A percentile compares a stretch with the other conserved stretches of the same genome.
These are phyloP conservation scores for Dothideomycetes sp. DNA, from an alignment of 2,329 filamentous ascomycete genomes.

Conservation along the genomic window DNA sequence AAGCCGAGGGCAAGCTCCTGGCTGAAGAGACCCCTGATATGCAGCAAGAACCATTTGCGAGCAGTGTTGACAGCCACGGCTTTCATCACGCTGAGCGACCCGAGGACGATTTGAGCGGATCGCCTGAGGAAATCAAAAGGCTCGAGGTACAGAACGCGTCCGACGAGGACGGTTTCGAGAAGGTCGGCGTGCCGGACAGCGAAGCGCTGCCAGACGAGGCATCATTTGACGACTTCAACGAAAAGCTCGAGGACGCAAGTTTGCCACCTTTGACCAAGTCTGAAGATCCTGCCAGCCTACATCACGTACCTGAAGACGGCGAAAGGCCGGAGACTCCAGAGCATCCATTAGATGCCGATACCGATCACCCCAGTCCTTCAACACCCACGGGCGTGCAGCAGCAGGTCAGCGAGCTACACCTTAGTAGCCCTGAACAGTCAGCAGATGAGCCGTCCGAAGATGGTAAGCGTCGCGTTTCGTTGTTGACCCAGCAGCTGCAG, in stretches of 20 bases:
- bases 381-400: background rate
- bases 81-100: conserved; percentile 39
- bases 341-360: background rate
- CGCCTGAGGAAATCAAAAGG: conserved; percentile 55
- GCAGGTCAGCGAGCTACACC: conserved; percentile 3
- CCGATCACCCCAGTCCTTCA: background rate
- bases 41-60: conserved; percentile 40
- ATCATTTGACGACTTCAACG: conserved; percentile 57
- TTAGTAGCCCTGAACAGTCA: conserved; percentile 5
- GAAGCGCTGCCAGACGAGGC: conserved; percentile 51
- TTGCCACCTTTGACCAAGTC: conserved; percentile 11
- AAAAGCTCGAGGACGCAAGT: conserved; percentile 27
- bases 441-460: conserved; percentile 8
- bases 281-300: conserved; percentile 6
- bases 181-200: conserved; percentile 61
- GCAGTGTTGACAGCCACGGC: conserved; percentile 40
- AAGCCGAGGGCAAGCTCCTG: conserved; percentile 60
- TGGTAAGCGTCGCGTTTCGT: conserved; percentile 24
- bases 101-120: conserved; percentile 30
- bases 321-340: conserved; percentile 19
- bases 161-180: conserved; percentile 89
- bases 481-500: conserved; percentile 30
- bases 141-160: conserved; percentile 71
- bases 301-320: conserved; percentile 39
- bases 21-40: conserved; percentile 49